Evolutionary conservation across 2,329 filamentous ascomycete genomes (phyloP), one percentile per base, ranked within the genome.

Genomic region (Colletotrichum trifolii): DNA sequence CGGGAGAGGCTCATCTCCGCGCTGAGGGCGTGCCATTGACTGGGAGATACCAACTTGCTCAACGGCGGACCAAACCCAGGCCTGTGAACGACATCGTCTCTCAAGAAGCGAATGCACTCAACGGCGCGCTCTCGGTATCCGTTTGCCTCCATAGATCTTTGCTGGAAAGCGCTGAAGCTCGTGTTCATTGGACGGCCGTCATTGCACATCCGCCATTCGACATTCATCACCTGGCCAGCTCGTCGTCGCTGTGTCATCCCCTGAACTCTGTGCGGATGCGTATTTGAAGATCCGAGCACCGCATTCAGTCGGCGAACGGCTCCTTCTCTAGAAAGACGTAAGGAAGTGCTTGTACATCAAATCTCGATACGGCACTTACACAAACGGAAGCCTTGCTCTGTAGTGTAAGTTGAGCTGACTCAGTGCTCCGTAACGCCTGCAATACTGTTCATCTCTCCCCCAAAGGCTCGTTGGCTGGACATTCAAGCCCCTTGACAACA

Each of bases 111-210:
- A 9, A 66, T 42, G 15, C 15, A 48, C 9, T 62, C 47, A 25
- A 66, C 58, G 36, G 34, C 17, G 10, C 52, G 63, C 52, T 17
- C 47, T 40, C 17, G 63, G 17, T 57, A 62, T 12, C 60, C 63
- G 36, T 58, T 58, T 35, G 33, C 15, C 13, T 48, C 15, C 54
- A 58, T 57, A 5, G 63, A 62, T 38, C 53, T 64, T 12, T 50
- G 10, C 43, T 63, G 54, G n/a, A 64, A 58, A 2, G 46, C 47
- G 15, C 63, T 62, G 42, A 66, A 63, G 39, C 60, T 57, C 53
- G 49, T 60, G 15, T 39, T 54, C 40, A 49, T 42, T 40, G 50
- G 52, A 25, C 39, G 43, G 13, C 39, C 42, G n/a, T 47, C 12
- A 34, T 35, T 42, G 15, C 12, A 43, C 13, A 38, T 46, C 43